Conservation (phyloP, 768 basidiomycete genomes). For the Lentinula guzmanii region DNA sequence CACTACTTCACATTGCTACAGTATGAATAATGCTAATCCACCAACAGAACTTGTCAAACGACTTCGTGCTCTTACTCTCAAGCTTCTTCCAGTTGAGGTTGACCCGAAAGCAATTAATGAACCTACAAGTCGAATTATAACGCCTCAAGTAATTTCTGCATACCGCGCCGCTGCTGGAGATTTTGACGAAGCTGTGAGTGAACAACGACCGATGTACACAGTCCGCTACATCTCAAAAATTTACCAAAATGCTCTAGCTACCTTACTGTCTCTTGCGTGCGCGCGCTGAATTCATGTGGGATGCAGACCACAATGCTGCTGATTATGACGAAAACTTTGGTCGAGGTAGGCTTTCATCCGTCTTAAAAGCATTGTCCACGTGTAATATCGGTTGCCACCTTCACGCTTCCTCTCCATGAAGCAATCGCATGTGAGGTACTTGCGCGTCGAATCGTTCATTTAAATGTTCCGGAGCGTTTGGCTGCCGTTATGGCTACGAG, state of each 20-base stretch:
- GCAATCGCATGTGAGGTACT: conserved; percentile 82
- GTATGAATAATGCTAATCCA: neutral
- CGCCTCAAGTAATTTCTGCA: conserved; percentile 69
- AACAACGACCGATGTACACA: neutral
- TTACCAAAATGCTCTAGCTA: conserved; percentile 36
- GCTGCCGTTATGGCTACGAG: conserved; percentile 72
- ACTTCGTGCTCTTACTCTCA: conserved; percentile 67
- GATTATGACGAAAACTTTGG: conserved; percentile 84
- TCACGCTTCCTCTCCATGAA: conserved; percentile 17
- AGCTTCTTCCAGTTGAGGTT: conserved; percentile 78
- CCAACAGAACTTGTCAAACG: conserved; percentile 72
- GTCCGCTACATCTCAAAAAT: neutral
- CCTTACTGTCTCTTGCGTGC: conserved; percentile 78
- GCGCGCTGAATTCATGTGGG: conserved; percentile 73
- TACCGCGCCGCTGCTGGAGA: conserved; percentile 83
- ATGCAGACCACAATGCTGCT: conserved; percentile 76
- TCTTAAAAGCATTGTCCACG: neutral
- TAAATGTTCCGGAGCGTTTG: conserved; percentile 50
- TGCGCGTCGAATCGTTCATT: conserved; percentile 75
- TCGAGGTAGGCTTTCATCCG: conserved; percentile 43
- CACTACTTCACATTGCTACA: neutral
- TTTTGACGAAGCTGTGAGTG: conserved; percentile 73
- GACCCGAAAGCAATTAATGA: conserved; percentile 57
- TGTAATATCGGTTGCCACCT: conserved; percentile 9
- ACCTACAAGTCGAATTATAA: conserved; percentile 80